These are phyloP conservation scores for Penicillium herquei DNA, from an alignment of 495 filamentous ascomycete species.

Conservation along the genomic window DNA sequence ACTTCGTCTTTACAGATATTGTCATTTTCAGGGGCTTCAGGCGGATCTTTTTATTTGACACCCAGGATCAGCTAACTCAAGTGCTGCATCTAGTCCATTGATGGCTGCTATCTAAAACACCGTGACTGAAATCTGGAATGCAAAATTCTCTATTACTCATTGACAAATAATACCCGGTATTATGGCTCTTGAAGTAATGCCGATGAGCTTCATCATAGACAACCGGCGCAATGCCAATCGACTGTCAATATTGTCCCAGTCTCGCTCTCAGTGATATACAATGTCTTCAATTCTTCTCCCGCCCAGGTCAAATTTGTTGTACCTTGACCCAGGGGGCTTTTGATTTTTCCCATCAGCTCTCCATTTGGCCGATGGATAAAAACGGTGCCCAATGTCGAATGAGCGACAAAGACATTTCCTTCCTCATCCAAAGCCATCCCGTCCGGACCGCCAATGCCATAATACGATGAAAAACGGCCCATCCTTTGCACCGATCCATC, in stretches of 20 bases:
- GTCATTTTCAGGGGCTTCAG: too few species aligned
- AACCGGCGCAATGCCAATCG: background rate
- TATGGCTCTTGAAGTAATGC: too few species aligned
- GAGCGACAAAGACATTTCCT: slow-evolving; percentile 27
- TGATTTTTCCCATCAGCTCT: background rate
- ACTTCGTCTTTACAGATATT: too few species aligned
- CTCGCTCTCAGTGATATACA: background rate
- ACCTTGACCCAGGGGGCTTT: background rate
- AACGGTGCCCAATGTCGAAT: slow-evolving; percentile 23
- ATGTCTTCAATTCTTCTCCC: background rate
- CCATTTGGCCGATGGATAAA: slow-evolving; percentile 13
- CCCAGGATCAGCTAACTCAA: too few species aligned
- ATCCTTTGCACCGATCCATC: slow-evolving; percentile 28
- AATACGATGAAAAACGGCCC: slow-evolving; percentile 28
- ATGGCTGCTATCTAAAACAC: too few species aligned
- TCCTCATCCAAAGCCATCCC: slow-evolving; percentile 27
- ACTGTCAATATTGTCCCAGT: background rate
- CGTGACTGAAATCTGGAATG: too few species aligned
- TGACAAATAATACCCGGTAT: too few species aligned
- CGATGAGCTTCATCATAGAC: background rate
- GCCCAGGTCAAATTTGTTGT: background rate
- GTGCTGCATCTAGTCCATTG: too few species aligned
- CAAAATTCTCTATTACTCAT: background rate
- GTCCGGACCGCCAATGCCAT: slow-evolving; percentile 26
- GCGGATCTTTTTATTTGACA: too few species aligned